phyloP scores from a whole-genome alignment of 495 filamentous ascomycete genomes.

The Penicillium odoratum region DNA sequence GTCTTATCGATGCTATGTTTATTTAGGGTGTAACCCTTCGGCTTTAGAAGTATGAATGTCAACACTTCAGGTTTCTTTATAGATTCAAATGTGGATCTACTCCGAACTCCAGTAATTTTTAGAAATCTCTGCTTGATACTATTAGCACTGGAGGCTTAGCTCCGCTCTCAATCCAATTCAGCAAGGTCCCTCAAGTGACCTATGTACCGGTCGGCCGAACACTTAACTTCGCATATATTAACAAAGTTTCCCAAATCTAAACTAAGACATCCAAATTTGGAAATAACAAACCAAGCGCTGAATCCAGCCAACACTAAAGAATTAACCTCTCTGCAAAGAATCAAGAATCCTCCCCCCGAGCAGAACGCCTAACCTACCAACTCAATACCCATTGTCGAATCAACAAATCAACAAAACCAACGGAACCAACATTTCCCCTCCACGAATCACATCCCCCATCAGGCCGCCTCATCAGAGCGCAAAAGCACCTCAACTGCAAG shows the following conservation, averaged over 20 bases:
- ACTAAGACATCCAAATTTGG: not conserved
- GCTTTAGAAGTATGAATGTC: not conserved
- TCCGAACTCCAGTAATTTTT: not conserved
- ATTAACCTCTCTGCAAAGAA: not conserved
- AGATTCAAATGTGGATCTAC: not conserved
- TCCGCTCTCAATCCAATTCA: too few relatives aligned
- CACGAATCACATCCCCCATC: not conserved
- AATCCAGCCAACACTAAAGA: not conserved
- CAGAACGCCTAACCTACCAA: not conserved
- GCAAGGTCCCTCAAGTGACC: not conserved
- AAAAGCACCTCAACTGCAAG: not conserved
- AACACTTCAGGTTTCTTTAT: not conserved
- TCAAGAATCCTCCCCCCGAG: not conserved
- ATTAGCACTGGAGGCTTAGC: too few relatives aligned
- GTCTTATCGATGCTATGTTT: not conserved
- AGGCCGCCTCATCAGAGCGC: not conserved
- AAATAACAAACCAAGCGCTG: not conserved
- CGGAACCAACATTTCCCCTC: not conserved
- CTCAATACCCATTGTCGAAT: not conserved
- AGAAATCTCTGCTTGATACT: too few relatives aligned
- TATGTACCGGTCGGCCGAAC: not conserved
- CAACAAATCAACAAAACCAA: not conserved
- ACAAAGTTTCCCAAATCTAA: not conserved
- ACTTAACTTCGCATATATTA: not conserved
- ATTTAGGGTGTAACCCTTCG: not conserved